Conservation (phyloP, 208 protist species). For the Acanthamoeba sp. region DNA sequence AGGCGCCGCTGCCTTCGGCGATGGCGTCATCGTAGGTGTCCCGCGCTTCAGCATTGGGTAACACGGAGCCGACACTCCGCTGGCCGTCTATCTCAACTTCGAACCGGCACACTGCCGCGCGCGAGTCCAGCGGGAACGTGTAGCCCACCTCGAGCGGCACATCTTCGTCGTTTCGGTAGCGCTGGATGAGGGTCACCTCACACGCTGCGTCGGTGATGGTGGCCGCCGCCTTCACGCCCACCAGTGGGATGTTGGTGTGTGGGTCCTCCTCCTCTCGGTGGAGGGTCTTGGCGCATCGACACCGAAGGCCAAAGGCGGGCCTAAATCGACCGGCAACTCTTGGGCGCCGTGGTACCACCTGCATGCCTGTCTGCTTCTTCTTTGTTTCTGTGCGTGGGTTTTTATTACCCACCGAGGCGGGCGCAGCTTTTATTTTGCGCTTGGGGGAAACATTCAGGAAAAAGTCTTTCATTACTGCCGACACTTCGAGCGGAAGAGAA, state of each 20-base stretch:
- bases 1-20: conserved; percentile 52
- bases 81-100: conserved; percentile 26
- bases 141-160: conserved; percentile 50
- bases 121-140: conserved; percentile 37
- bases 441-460: too few relatives aligned
- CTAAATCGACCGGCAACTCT: not conserved
- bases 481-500: too few relatives aligned
- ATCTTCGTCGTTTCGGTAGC: conserved; percentile 40
- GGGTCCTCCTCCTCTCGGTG: not conserved
- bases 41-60: conserved; percentile 34
- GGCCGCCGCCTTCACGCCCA: conserved; percentile 17
- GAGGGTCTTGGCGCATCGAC: not conserved
- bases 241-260: conserved; percentile 28
- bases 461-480: too few relatives aligned
- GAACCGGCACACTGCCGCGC: conserved; percentile 45
- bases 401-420: too few relatives aligned
- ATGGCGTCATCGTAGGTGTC: conserved; percentile 72
- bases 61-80: not conserved
- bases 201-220: conserved; percentile 29
- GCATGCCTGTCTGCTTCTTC: too few relatives aligned
- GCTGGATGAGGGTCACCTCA: conserved; percentile 26
- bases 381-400: too few relatives aligned
- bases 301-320: not conserved
- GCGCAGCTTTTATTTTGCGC: too few relatives aligned
- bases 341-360: not conserved